Percentiles rank a stretch among this genome's conserved stretches.
phyloP scores from a whole-genome alignment of 345 rosid species.

The Draba incana region DNA sequence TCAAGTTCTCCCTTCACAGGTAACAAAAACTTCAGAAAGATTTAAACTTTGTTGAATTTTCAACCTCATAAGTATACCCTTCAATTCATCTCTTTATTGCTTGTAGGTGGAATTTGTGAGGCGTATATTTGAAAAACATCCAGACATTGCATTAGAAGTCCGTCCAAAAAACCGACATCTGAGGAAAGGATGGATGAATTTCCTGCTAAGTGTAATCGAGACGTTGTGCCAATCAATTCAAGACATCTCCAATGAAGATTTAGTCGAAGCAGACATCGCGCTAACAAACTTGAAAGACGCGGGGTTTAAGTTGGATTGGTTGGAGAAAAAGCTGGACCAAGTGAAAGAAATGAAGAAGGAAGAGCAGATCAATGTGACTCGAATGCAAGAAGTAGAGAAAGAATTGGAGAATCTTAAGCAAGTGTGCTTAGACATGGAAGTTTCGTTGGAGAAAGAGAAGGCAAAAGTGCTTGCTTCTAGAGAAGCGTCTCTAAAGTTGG shows the following conservation, averaged over 20 bases:
- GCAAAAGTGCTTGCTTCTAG: too few relatives aligned
- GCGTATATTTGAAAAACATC: not conserved
- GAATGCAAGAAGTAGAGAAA: not conserved
- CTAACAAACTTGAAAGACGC: not conserved
- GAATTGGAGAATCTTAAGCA: not conserved
- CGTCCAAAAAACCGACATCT: not conserved
- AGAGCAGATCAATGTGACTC: not conserved
- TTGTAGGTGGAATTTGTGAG: conserved; percentile 1
- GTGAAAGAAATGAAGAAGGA: conserved; percentile 1
- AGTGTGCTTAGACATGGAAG: not conserved
- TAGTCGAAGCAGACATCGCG: not conserved
- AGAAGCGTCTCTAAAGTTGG: not conserved
- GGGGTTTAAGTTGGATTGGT: conserved; percentile 22
- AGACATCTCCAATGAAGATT: conserved; percentile 7
- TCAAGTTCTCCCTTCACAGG: conserved; percentile 20
- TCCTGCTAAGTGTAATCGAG: not conserved
- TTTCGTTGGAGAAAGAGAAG: not conserved
- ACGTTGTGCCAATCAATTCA: not conserved
- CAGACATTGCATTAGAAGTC: not conserved
- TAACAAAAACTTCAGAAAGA: not conserved
- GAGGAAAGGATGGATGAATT: not conserved
- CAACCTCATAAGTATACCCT: too few relatives aligned
- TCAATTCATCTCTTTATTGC: too few relatives aligned
- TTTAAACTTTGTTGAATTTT: not conserved
- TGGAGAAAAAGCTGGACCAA: conserved; percentile 11